Evolutionary conservation across 805 yeast genomes (phyloP).

Genomic region (Pichia heedii): DNA sequence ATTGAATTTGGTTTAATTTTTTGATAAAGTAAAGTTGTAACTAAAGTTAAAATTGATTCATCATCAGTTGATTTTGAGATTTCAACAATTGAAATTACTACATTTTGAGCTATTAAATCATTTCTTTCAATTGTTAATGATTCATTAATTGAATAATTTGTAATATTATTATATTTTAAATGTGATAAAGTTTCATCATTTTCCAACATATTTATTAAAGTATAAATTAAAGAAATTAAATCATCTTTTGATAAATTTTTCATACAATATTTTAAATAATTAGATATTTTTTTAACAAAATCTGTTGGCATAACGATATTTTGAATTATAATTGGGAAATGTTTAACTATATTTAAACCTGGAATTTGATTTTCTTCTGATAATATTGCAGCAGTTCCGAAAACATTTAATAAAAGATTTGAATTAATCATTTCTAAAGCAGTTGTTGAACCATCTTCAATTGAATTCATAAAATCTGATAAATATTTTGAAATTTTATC

Average conservation of each 20-base stretch:
- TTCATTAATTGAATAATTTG: slow-evolving; percentile 10
- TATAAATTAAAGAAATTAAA: slow-evolving; percentile 74
- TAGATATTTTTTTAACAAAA: slow-evolving; percentile 45
- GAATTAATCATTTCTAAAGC: slow-evolving; percentile 41
- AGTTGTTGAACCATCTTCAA: slow-evolving; percentile 36
- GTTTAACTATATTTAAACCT: slow-evolving; percentile 28
- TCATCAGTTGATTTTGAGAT: slow-evolving; percentile 61
- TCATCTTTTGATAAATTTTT: slow-evolving; percentile 69
- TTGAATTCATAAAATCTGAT: slow-evolving; percentile 19
- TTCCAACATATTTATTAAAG: slow-evolving; percentile 59
- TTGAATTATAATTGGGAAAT: slow-evolving; percentile 45
- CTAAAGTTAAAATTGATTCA: slow-evolving; percentile 63
- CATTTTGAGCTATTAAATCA: slow-evolving; percentile 45
- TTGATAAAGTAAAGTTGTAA: slow-evolving; percentile 76
- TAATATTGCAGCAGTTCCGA: slow-evolving; percentile 25
- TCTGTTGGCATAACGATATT: slow-evolving; percentile 39
- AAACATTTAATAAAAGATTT: slow-evolving; percentile 34
- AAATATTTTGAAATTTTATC: slow-evolving; percentile 42
- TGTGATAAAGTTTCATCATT: not conserved
- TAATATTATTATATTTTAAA: slow-evolving; percentile 5
- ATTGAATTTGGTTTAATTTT: slow-evolving; percentile 45
- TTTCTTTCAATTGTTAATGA: slow-evolving; percentile 17
- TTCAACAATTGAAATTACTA: slow-evolving; percentile 58
- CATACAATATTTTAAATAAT: slow-evolving; percentile 56
- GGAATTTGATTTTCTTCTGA: slow-evolving; percentile 32